These are phyloP conservation scores for Paspalum notatum DNA, from an alignment of 176 grass and related monocot genomes.

Conservation along the genomic window DNA sequence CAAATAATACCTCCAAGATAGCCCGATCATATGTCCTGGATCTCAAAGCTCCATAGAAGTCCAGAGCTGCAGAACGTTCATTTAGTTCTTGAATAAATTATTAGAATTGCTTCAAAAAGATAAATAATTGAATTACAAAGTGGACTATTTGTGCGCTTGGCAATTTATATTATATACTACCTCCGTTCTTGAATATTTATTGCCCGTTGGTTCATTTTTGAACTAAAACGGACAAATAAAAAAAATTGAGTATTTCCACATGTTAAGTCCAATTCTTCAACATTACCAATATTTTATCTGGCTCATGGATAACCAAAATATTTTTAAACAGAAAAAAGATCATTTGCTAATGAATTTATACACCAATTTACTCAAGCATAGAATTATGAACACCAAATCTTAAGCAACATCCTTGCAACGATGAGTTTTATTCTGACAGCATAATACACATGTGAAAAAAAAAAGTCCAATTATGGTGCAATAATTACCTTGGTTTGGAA, in stretches of 20 bases:
- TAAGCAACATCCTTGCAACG: background rate
- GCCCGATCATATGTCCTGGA: conserved; percentile 85
- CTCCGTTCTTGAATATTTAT: too few species aligned
- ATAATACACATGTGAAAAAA: conserved; percentile 1
- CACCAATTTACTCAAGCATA: conserved; percentile 1
- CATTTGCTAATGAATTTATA: background rate
- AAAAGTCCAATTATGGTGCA: conserved; percentile 4
- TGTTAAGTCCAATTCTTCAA: background rate
- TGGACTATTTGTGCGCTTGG: background rate
- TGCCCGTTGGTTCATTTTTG: too few species aligned
- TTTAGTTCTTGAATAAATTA: conserved; percentile 22
- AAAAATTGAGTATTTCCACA: background rate
- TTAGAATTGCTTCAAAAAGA: too few species aligned
- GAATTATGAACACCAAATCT: background rate
- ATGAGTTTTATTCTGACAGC: background rate
- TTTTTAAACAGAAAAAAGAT: background rate
- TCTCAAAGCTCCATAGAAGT: conserved; percentile 94
- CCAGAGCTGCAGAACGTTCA: conserved; percentile 66
- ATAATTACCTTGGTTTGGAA: conserved; percentile 86
- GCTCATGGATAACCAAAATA: background rate
- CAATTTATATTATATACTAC: too few species aligned
- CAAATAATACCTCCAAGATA: conserved; percentile 73
- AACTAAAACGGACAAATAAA: too few species aligned
- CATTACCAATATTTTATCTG: background rate
- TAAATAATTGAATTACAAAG: background rate